phyloP scores from a whole-genome alignment of 495 filamentous ascomycete species.

The Penicillium nucicola region DNA sequence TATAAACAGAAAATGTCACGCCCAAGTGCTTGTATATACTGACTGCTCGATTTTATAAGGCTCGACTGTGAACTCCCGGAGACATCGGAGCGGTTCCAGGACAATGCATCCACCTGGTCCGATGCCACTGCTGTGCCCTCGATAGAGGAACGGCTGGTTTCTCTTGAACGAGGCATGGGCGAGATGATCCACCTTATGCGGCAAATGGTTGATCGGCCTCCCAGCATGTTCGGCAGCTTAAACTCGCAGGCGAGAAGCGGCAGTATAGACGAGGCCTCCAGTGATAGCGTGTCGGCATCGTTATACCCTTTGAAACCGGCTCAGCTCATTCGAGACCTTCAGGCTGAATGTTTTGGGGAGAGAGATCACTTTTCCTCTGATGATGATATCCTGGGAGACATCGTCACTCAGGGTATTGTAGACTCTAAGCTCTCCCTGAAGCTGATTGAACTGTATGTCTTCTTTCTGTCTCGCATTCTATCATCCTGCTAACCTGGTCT shows the following conservation, averaged over 20 bases:
- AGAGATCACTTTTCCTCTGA: slow-evolving; percentile 22
- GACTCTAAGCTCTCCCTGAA: slow-evolving; percentile 36
- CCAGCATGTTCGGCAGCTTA: slow-evolving; percentile 14
- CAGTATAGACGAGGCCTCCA: slow-evolving; percentile 24
- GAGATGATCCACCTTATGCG: slow-evolving; percentile 40
- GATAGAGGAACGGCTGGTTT: slow-evolving; percentile 38
- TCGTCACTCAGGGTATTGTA: slow-evolving; percentile 32
- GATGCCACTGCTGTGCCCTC: slow-evolving; percentile 33
- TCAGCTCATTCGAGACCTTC: slow-evolving; percentile 35
- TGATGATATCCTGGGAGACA: slow-evolving; percentile 24
- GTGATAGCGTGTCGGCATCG: slow-evolving; percentile 16
- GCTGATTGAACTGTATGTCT: slow-evolving; percentile 34
- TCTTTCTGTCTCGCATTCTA: background rate
- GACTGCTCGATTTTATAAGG: slow-evolving; percentile 16
- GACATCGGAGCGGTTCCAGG: slow-evolving; percentile 35
- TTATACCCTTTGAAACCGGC: slow-evolving; percentile 31
- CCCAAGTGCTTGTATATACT: slow-evolving; percentile 2
- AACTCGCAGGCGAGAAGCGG: slow-evolving; percentile 17
- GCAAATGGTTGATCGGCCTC: slow-evolving; percentile 33
- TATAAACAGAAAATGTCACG: no score
- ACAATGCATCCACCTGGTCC: slow-evolving; percentile 32
- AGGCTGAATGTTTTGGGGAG: slow-evolving; percentile 34
- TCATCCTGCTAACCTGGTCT: slow-evolving; percentile 4
- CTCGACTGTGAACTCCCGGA: slow-evolving; percentile 42
- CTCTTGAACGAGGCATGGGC: slow-evolving; percentile 36